Conservation (phyloP, 2,329 filamentous ascomycete species). For the Aspergillus fijiensis region DNA sequence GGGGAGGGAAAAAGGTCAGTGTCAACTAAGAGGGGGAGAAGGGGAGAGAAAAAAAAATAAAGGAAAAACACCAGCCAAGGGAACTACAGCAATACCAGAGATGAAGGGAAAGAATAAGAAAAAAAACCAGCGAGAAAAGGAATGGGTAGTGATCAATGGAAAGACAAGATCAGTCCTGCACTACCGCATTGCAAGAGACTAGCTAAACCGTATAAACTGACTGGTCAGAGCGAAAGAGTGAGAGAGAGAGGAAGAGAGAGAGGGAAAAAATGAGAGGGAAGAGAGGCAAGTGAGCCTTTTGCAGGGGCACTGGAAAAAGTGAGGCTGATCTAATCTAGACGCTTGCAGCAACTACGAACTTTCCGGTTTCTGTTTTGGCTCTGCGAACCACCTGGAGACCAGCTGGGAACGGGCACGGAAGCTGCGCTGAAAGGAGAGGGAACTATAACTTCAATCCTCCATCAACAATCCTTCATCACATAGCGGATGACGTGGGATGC, state of each 20-base stretch:
- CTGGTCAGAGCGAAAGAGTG: slow-evolving; percentile 9
- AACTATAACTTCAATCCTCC: too few species aligned
- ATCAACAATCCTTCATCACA: background rate
- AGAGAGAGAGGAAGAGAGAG: background rate
- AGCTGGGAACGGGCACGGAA: background rate
- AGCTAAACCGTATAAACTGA: background rate
- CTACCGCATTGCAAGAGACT: background rate
- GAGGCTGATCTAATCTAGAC: slow-evolving; percentile 17
- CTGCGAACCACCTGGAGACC: background rate
- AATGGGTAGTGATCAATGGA: background rate
- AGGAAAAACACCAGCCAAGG: background rate
- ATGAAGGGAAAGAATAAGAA: background rate
- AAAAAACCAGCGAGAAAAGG: background rate
- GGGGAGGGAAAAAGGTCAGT: background rate
- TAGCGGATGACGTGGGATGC: slow-evolving; percentile 15
- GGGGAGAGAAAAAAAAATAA: background rate
- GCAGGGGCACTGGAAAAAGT: slow-evolving; percentile 13
- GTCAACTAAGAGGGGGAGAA: background rate
- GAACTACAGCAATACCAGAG: background rate
- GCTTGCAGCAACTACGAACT: slow-evolving; percentile 12
- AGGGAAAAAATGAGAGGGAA: slow-evolving; percentile 14
- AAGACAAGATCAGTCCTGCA: background rate
- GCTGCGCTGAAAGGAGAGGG: too few species aligned
- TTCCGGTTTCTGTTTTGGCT: slow-evolving; percentile 5
- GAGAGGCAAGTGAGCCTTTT: slow-evolving; percentile 19